Conservation (phyloP, 163 green algal genomes). For the Scenedesmus sp. region DNA sequence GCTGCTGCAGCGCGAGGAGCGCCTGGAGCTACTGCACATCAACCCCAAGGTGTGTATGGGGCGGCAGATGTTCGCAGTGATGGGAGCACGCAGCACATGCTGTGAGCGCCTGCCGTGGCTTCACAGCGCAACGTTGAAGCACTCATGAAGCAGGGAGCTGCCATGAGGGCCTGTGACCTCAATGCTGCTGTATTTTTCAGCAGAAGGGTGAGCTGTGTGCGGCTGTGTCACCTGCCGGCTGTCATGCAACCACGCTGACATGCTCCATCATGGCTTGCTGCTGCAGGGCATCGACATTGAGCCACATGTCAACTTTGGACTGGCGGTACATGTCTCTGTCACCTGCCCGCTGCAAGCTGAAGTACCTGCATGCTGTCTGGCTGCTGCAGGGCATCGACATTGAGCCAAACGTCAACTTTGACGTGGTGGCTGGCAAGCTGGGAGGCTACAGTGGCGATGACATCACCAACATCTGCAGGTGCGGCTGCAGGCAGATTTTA, state of each 20-base stretch:
- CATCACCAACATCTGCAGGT: constrained; percentile 92
- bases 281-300: constrained; percentile 76
- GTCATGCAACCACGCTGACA: no score
- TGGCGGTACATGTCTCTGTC: no score
- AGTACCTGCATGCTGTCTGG: neutral
- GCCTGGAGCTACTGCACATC: constrained; percentile 83
- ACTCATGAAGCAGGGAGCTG: no score
- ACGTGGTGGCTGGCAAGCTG: constrained; percentile 69
- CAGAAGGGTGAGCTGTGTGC: no score
- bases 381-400: constrained; percentile 75
- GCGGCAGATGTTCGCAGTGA: neutral
- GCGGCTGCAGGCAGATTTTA: neutral
- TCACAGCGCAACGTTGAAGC: constrained; percentile 80
- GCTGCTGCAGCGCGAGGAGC: no score
- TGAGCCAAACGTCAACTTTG: constrained; percentile 72
- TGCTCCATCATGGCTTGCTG: no score
- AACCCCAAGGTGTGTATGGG: constrained; percentile 72
- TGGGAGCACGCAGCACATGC: constrained; percentile 46
- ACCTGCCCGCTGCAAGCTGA: no score
- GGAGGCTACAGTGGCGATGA: constrained; percentile 95
- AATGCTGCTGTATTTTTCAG: no score
- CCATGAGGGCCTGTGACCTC: no score
- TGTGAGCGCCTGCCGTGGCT: constrained; percentile 83
- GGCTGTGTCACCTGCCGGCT: no score
- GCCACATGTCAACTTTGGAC: constrained; percentile 68